These are phyloP conservation scores for Diaporthe humulicola DNA, from an alignment of 2,329 filamentous ascomycete genomes.

Conservation along the genomic window DNA sequence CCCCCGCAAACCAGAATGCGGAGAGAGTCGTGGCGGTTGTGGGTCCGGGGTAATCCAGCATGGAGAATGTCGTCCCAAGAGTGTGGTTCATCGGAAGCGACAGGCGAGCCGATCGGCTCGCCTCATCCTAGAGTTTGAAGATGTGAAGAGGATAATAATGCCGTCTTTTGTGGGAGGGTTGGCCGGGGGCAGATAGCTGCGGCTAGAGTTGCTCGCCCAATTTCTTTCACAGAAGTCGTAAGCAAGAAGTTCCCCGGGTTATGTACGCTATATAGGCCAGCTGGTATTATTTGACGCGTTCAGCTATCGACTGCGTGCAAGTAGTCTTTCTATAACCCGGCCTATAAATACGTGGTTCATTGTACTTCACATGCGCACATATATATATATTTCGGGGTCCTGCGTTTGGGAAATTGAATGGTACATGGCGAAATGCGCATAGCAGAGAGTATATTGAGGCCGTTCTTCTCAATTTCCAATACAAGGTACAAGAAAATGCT, in stretches of 20 bases:
- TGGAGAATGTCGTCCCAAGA: neutral
- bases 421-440: neutral
- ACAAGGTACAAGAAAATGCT: too few species aligned
- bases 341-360: too few species aligned
- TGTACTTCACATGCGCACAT: too few species aligned
- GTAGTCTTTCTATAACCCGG: neutral
- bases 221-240: neutral
- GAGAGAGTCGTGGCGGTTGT: conserved; percentile 13
- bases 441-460: too few species aligned
- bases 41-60: conserved; percentile 6
- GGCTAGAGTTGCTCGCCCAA: neutral
- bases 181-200: neutral
- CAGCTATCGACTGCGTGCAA: neutral
- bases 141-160: neutral
- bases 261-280: too few species aligned
- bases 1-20: neutral
- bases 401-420: neutral
- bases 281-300: neutral
- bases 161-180: neutral
- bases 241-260: too few species aligned
- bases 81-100: neutral
- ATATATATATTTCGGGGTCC: too few species aligned
- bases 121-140: neutral
- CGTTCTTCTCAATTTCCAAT: too few species aligned
- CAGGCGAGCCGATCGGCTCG: conserved; percentile 21